Conservation (phyloP, 352 stramenopile genomes). For the Lagenidium sp. region DNA sequence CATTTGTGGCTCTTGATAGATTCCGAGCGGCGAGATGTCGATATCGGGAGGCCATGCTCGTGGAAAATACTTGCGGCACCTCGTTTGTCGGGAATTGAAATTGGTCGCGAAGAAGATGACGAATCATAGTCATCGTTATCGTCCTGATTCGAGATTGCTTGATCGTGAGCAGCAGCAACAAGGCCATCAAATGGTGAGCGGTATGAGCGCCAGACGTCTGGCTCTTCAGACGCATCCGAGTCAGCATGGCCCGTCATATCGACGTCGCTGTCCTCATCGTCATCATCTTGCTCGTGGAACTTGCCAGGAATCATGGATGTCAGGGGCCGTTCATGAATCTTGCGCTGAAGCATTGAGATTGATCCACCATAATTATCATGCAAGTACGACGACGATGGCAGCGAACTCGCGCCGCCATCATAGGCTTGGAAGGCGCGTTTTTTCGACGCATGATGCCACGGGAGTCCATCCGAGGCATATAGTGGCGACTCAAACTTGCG, state of each 20-base stretch:
- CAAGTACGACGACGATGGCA: constrained; percentile 47
- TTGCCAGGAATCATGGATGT: constrained; percentile 61
- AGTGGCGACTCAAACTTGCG: constrained; percentile 50
- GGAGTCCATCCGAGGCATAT: constrained; percentile 33
- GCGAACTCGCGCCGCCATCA: constrained; percentile 24
- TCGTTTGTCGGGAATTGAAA: constrained; percentile 41
- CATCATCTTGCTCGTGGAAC: constrained; percentile 16
- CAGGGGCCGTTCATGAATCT: constrained; percentile 52
- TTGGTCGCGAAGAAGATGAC: constrained; percentile 32
- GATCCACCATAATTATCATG: constrained; percentile 23
- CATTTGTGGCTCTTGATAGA: constrained; percentile 40
- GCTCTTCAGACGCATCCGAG: constrained; percentile 9
- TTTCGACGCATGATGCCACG: constrained; percentile 38
- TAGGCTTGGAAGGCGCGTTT: constrained; percentile 42
- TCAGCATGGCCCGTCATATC: constrained; percentile 14
- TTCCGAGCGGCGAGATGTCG: constrained; percentile 12
- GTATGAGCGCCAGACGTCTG: constrained; percentile 25
- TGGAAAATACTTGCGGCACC: background rate
- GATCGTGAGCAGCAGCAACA: constrained; percentile 42
- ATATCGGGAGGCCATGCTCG: background rate
- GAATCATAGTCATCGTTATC: constrained; percentile 23
- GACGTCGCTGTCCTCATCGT: constrained; percentile 28
- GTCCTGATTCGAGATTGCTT: constrained; percentile 35
- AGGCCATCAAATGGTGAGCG: constrained; percentile 61
- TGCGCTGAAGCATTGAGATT: constrained; percentile 39